Evolutionary conservation across 148 eudicot species (phyloP).

Genomic region (Rhododendron williamsianum): DNA sequence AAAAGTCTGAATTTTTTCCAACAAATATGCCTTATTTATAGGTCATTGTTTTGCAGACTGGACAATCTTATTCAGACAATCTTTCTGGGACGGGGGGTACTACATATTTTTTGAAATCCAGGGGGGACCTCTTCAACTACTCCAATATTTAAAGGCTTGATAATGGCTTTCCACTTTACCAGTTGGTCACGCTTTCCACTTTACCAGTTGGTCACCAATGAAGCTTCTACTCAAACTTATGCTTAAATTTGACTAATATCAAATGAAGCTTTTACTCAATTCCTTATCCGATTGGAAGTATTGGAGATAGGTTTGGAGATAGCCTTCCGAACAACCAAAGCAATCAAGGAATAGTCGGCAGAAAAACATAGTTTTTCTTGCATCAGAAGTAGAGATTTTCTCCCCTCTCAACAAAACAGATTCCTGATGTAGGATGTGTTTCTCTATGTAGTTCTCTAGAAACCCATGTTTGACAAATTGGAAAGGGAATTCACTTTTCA

Average conservation of each 20-base stretch:
- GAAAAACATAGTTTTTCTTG: background rate
- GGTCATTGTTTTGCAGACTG: background rate
- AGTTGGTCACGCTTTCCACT: background rate
- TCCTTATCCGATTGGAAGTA: background rate
- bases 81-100: background rate
- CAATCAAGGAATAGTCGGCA: background rate
- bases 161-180: background rate
- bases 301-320: background rate
- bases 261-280: background rate
- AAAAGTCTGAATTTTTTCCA: background rate
- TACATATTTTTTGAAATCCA: background rate
- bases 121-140: background rate
- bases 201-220: background rate
- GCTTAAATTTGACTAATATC: background rate
- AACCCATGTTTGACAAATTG: background rate
- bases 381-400: background rate
- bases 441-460: background rate
- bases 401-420: background rate
- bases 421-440: background rate
- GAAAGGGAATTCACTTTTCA: background rate
- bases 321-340: background rate
- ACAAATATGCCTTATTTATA: too few species aligned
- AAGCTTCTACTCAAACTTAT: background rate
- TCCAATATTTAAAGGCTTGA: background rate
- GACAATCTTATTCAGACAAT: background rate